Base-by-base conservation (phyloP, 2,329 filamentous ascomycete species). In the Parafenestella ontariensis region DNA sequence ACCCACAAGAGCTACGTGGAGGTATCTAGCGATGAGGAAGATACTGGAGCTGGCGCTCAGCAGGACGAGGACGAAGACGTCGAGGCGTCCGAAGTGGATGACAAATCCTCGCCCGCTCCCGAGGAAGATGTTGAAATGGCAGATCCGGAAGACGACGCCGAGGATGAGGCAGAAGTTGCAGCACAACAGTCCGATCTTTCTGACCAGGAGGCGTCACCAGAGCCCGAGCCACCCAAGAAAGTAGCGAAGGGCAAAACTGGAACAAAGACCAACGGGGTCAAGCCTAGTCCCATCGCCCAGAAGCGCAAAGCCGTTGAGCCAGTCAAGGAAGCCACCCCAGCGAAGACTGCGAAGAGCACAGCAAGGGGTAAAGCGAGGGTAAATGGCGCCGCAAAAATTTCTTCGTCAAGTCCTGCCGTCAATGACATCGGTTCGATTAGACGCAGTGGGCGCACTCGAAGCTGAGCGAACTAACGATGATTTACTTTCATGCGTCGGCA, bases 1-100 rank as follows among this genome's bases (percentile, higher is more conserved):
- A 46, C 68, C 45, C 41, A 65, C 36, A 79, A 77, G 61, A 82
- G 75, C 61, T 83, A 83, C 53, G 71, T 75, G 3, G 80, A 82
- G 48, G 58, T 76, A 17, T 77, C 74, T 31, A 77, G 75, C 47
- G 77, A 76, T 39, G 78, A 79, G 23, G 76, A 78, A 24, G 78
- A 75, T 24, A 71, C 66, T 46, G 63, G 63, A 41, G 70, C 59
- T 24, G 66, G 62, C 20, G 75, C 66, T 23, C 58, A 66, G 31
- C 59, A 69, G 23, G 60, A 42, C 3, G 64, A 63, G 39, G 61
- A 59, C 18, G 59, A 58, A 5, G 55, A 60, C 10, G 57, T 55
- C 15, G 61, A 64, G 7, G 58, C 55, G n/a, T 62, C 58, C 13
- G 61, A 59, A 46, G 56, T 45, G 1, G 54, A 59, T 9, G 58